These are phyloP conservation scores for Trametes villosa DNA, from an alignment of 768 basidiomycete species.

Conservation along the genomic window DNA sequence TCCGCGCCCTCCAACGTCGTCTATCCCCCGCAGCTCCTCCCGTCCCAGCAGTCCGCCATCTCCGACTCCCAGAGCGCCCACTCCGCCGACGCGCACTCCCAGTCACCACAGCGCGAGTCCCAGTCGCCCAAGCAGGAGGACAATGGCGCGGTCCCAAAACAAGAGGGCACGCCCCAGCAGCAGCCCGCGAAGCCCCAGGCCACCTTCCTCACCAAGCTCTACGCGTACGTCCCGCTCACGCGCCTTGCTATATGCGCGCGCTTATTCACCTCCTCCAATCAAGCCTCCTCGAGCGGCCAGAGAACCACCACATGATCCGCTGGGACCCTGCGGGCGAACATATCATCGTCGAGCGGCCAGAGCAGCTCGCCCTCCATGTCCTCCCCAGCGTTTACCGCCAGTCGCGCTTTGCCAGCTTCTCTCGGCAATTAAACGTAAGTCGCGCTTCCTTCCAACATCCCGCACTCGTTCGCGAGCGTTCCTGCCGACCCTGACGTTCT, in stretches of 20 bases:
- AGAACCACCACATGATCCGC: constrained; percentile 96
- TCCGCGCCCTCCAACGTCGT: constrained; percentile 26
- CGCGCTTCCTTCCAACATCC: constrained; percentile 38
- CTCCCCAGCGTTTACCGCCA: constrained; percentile 94
- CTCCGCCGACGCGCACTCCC: constrained; percentile 25
- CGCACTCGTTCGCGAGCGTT: constrained; percentile 30
- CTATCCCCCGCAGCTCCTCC: constrained; percentile 33
- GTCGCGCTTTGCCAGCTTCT: constrained; percentile 96
- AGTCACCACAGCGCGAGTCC: constrained; percentile 27
- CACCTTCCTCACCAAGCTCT: constrained; percentile 96
- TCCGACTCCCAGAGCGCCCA: constrained; percentile 26
- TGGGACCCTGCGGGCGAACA: constrained; percentile 94
- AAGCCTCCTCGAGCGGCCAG: constrained; percentile 86
- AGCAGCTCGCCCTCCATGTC: constrained; percentile 92
- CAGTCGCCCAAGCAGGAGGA: constrained; percentile 46
- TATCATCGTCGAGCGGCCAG: constrained; percentile 93
- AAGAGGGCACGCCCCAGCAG: constrained; percentile 47
- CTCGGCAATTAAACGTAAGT: constrained; percentile 92
- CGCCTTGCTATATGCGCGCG: constrained; percentile 18
- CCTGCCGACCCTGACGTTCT: constrained; percentile 16
- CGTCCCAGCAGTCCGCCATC: constrained; percentile 24
- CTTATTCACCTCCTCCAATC: constrained; percentile 22
- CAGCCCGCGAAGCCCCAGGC: constrained; percentile 75
- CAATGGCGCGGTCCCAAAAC: constrained; percentile 32
- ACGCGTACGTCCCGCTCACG: constrained; percentile 66